Evolutionary conservation across 192 early-diverging fungal genomes (phyloP).

Genomic region (Coemansia sp.): DNA sequence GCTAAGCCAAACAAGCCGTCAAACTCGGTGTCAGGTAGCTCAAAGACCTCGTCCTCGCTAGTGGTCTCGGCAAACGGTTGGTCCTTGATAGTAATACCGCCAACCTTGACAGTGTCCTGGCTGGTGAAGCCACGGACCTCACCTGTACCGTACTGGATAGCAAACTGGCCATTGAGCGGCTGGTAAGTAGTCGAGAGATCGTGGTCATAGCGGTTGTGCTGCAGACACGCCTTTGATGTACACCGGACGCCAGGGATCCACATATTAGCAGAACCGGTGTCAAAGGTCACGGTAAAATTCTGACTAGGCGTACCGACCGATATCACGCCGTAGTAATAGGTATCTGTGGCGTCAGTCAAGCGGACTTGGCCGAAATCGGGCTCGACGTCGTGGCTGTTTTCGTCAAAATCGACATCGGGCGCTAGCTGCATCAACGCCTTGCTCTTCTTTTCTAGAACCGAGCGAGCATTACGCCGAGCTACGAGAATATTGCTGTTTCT

Average conservation of each 20-base stretch:
- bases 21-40: constrained; percentile 52
- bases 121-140: constrained; percentile 53
- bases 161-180: constrained; percentile 44
- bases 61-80: constrained; percentile 58
- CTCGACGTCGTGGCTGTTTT: constrained; percentile 47
- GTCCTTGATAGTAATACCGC: constrained; percentile 50
- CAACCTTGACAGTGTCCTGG: constrained; percentile 53
- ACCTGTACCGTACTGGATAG: constrained; percentile 56
- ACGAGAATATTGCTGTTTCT: constrained; percentile 56
- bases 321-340: constrained; percentile 62
- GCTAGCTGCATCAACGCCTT: constrained; percentile 44
- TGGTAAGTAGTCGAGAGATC: constrained; percentile 50
- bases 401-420: constrained; percentile 50
- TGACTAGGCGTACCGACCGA: constrained; percentile 70
- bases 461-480: constrained; percentile 38
- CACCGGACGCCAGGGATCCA: constrained; percentile 61
- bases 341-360: constrained; percentile 53
- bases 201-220: constrained; percentile 50
- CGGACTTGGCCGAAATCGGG: constrained; percentile 55
- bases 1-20: constrained; percentile 60
- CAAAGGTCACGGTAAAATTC: constrained; percentile 68
- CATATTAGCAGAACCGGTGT: constrained; percentile 75
- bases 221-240: constrained; percentile 48
- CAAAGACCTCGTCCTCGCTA: constrained; percentile 54
- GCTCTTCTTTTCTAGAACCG: constrained; percentile 10